phyloP scores from a whole-genome alignment of 441 rosid genomes.

The Pelargonium myrrhifolium region DNA sequence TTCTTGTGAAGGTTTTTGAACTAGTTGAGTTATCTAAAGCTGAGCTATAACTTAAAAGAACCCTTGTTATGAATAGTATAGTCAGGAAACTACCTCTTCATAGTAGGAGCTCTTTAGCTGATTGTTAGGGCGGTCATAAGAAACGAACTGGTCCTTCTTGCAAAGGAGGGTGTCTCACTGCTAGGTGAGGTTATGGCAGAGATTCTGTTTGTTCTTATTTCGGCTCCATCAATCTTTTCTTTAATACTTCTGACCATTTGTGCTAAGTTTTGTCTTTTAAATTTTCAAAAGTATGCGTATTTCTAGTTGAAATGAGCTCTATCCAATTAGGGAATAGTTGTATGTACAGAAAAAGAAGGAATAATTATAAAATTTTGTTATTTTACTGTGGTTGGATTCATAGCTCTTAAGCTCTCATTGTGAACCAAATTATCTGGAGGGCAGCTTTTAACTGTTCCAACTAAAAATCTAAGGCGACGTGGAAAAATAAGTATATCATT shows the following conservation, averaged over 20 bases:
- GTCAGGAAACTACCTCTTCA: too few species aligned
- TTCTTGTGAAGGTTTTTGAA: too few species aligned
- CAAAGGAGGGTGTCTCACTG: not conserved
- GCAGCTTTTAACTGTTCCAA: not conserved
- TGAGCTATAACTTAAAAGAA: too few species aligned
- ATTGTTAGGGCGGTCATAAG: too few species aligned
- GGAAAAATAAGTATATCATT: not conserved
- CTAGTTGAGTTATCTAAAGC: too few species aligned
- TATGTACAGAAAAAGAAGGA: too few species aligned
- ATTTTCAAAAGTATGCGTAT: too few species aligned
- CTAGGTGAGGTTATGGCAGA: not conserved
- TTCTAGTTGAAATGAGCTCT: not conserved
- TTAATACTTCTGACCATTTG: not conserved
- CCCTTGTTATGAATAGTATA: too few species aligned
- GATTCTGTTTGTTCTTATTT: not conserved
- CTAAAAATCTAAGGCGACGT: not conserved
- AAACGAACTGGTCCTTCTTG: too few species aligned
- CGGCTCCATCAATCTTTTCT: not conserved
- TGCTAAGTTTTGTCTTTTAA: not conserved
- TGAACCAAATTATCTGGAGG: not conserved
- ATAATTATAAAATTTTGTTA: too few species aligned
- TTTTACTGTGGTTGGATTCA: not conserved
- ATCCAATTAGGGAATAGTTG: too few species aligned
- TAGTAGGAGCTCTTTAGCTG: too few species aligned
- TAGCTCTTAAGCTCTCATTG: not conserved